Conservation (phyloP, 2,329 filamentous ascomycete genomes). For the Trichoderma oligosporum region DNA sequence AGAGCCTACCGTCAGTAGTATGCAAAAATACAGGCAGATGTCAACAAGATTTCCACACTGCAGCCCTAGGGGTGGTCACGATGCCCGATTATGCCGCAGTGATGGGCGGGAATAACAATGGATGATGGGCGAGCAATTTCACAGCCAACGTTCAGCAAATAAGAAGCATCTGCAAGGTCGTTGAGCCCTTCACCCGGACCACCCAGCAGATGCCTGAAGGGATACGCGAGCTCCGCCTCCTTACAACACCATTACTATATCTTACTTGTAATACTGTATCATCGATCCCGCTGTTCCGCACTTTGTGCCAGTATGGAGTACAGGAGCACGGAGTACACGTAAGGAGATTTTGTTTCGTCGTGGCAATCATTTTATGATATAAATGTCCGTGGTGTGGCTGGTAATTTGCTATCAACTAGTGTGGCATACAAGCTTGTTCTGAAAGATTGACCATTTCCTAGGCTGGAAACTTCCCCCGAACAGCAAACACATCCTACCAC, state of each 20-base stretch:
- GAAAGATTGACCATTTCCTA: conserved; percentile 5
- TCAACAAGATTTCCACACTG: neutral
- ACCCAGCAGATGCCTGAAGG: conserved; percentile 4
- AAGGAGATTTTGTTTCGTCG: neutral
- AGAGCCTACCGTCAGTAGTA: neutral
- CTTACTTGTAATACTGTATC: neutral
- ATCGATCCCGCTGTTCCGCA: no score
- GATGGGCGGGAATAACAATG: no score
- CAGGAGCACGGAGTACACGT: neutral
- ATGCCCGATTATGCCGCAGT: neutral
- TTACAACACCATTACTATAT: neutral
- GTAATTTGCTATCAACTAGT: conserved; percentile 1
- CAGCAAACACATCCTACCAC: neutral
- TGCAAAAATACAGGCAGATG: neutral
- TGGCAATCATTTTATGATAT: neutral
- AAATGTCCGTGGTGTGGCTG: neutral
- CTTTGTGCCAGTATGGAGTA: no score
- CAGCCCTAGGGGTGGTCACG: neutral
- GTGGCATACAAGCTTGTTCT: neutral
- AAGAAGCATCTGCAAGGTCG: neutral
- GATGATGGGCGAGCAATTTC: neutral
- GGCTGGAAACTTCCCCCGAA: conserved; percentile 12
- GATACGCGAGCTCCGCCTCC: neutral
- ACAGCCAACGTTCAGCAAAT: neutral
- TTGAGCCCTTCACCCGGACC: neutral